Percentiles rank a stretch among this genome's conserved stretches.
phyloP scores from a whole-genome alignment of 2,329 filamentous ascomycete species.

The Whalleya microplaca region DNA sequence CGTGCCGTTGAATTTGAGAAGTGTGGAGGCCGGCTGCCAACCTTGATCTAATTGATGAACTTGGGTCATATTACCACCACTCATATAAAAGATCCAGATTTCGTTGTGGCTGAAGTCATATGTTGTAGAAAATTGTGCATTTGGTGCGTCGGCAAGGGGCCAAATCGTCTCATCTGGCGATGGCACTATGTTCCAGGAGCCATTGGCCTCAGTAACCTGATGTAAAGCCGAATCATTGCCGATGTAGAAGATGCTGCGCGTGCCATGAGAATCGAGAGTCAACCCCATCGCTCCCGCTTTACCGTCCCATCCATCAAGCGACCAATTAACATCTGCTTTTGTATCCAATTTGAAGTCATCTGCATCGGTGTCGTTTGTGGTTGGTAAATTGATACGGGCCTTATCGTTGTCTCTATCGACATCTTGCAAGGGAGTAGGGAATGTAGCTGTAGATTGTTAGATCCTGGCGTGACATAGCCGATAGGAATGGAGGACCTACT shows the following conservation, averaged over 20 bases:
- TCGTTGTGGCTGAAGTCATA: conserved; percentile 27
- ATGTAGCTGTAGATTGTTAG: too few relatives aligned
- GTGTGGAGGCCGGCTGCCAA: conserved; percentile 33
- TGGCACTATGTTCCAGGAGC: conserved; percentile 26
- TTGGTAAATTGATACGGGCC: too few relatives aligned
- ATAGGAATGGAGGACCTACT: too few relatives aligned
- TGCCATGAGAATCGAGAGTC: too few relatives aligned
- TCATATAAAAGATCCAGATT: conserved; percentile 40
- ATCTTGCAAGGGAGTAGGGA: too few relatives aligned
- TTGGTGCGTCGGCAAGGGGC: conserved; percentile 39
- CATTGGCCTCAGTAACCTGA: conserved; percentile 27
- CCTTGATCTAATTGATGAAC: conserved; percentile 27
- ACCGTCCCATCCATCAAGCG: too few relatives aligned
- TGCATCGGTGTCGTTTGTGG: too few relatives aligned
- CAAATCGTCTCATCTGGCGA: conserved; percentile 29
- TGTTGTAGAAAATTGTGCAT: conserved; percentile 33
- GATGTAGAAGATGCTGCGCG: background rate
- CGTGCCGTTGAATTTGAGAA: conserved; percentile 25
- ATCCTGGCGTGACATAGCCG: too few relatives aligned
- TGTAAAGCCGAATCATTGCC: conserved; percentile 37
- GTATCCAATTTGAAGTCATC: too few relatives aligned
- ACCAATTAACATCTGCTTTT: too few relatives aligned
- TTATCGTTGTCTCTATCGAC: too few relatives aligned
- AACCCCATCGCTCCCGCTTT: too few relatives aligned
- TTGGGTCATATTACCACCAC: conserved; percentile 35